Evolutionary conservation across 176 grass and related monocot species (phyloP).

Genomic region (Musa schizocarpa): DNA sequence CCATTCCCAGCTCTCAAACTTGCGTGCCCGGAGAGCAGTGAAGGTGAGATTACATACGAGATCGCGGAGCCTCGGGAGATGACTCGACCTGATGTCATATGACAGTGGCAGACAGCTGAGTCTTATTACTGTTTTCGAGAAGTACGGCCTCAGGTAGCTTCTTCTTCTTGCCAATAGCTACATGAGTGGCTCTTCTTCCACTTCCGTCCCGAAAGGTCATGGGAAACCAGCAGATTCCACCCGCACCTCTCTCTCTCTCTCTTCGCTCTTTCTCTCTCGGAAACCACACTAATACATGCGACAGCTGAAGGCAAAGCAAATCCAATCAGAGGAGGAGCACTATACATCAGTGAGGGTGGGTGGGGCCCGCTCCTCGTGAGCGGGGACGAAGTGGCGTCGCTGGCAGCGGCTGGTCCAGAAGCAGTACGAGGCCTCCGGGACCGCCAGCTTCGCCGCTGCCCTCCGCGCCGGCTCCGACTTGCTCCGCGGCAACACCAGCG

Average conservation of each 20-base stretch:
- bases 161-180: not conserved
- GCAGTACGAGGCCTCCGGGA: not conserved
- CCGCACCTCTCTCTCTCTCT: not conserved
- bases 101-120: too few relatives aligned
- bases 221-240: not conserved
- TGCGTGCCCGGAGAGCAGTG: too few relatives aligned
- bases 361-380: not conserved
- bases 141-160: not conserved
- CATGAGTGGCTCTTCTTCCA: not conserved
- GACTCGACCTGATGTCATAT: too few relatives aligned
- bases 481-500: slow-evolving; percentile 66
- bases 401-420: not conserved
- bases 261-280: not conserved
- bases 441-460: slow-evolving; percentile 41
- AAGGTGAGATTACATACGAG: too few relatives aligned
- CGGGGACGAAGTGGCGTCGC: not conserved
- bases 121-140: not conserved
- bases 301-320: not conserved
- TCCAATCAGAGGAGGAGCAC: too few relatives aligned
- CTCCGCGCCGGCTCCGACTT: slow-evolving; percentile 80
- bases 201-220: not conserved
- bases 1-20: too few relatives aligned
- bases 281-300: not conserved
- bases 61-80: too few relatives aligned
- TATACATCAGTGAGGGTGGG: not conserved